Evolutionary conservation across 495 filamentous ascomycete species (phyloP).

Genomic region (Tetracladium marchalianum): DNA sequence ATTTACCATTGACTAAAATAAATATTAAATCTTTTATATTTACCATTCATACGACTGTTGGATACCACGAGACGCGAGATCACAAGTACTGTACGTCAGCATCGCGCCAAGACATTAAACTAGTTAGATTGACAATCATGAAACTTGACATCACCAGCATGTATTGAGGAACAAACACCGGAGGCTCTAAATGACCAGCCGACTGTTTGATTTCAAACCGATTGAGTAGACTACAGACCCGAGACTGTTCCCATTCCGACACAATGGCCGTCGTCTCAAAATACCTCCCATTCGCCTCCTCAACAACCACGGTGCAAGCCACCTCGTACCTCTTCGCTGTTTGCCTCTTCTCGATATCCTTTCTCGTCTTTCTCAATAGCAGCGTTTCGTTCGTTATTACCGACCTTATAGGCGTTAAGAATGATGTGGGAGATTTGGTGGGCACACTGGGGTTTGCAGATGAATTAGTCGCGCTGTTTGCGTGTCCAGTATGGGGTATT

Average conservation of each 20-base stretch:
- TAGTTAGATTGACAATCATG: no score
- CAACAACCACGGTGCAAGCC: conserved; percentile 61
- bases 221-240: no score
- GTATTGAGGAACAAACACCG: no score
- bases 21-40: no score
- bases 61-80: no score
- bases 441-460: conserved; percentile 94
- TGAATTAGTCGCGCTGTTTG: conserved; percentile 81
- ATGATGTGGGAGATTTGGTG: conserved; percentile 77
- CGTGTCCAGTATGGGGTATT: conserved; percentile 87
- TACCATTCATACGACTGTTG: no score
- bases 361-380: conserved; percentile 95
- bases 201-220: no score
- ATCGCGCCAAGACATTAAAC: no score
- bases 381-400: conserved; percentile 91
- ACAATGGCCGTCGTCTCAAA: conserved; percentile 27
- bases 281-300: conserved; percentile 42
- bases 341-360: conserved; percentile 90
- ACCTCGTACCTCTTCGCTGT: conserved; percentile 80
- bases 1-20: no score
- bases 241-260: background rate
- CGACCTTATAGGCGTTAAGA: conserved; percentile 67
- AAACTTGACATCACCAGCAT: no score
- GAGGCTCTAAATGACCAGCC: no score
- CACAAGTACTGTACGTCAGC: no score